A percentile compares a stretch with the other conserved stretches of the same genome.
phyloP scores from a whole-genome alignment of 306 rosid species.

The Vigna nakashimae region DNA sequence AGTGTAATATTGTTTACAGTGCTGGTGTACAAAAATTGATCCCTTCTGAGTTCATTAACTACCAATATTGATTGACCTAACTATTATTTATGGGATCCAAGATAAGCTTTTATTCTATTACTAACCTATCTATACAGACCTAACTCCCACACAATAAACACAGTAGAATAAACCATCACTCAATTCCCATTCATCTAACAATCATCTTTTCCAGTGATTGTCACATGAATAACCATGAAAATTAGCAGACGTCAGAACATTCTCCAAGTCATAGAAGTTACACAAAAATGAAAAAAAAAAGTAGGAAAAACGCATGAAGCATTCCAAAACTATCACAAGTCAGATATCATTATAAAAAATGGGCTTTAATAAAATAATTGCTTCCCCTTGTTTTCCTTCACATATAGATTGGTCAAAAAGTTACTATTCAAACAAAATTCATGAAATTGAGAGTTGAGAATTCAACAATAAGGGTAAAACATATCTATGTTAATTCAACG shows the following conservation, averaged over 20 bases:
- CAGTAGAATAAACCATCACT: not conserved
- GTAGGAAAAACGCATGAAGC: not conserved
- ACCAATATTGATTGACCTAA: not conserved
- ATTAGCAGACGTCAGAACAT: not conserved
- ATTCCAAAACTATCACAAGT: conserved; percentile 2
- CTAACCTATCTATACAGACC: not conserved
- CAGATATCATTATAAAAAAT: conserved; percentile 31
- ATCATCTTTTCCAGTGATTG: conserved; percentile 5
- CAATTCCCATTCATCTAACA: conserved; percentile 20
- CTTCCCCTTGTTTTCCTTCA: conserved; percentile 29
- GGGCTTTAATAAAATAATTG: conserved; percentile 1
- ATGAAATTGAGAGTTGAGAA: not conserved
- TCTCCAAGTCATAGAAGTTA: conserved; percentile 11
- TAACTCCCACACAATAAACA: conserved; percentile 21
- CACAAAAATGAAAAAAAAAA: not conserved
- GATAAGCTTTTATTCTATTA: not conserved
- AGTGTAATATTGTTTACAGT: too few species aligned
- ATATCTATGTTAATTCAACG: conserved; percentile 4
- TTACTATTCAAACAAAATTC: conserved; percentile 15
- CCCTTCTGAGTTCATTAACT: not conserved
- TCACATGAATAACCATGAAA: not conserved
- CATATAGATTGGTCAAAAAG: conserved; percentile 19
- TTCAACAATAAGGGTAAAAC: not conserved
- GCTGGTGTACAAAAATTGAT: too few species aligned
- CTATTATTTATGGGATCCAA: conserved; percentile 8